phyloP scores from a whole-genome alignment of 257 asterid genomes.

The Solanum bulbocastanum region DNA sequence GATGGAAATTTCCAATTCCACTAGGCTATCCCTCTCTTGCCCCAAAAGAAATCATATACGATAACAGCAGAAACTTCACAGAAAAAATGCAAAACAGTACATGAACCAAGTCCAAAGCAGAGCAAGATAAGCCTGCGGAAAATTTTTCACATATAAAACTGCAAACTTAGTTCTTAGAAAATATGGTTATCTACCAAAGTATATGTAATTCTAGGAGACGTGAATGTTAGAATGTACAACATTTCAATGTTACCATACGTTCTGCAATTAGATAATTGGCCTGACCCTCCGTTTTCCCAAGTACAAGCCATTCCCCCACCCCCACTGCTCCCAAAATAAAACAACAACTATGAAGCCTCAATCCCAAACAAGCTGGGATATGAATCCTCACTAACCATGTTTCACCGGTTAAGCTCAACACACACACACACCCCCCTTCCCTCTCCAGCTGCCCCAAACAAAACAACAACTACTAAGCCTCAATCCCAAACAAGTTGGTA shows the following conservation, averaged over 20 bases:
- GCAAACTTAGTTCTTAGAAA: background rate
- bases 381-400: background rate
- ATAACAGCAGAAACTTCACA: background rate
- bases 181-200: background rate
- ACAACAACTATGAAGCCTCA: background rate
- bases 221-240: background rate
- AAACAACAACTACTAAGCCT: background rate
- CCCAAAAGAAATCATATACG: background rate
- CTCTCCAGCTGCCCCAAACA: background rate
- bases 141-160: background rate
- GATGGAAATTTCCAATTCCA: background rate
- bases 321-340: background rate
- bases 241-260: background rate
- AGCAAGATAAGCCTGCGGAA: background rate
- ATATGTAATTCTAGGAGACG: background rate
- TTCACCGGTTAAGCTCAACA: background rate
- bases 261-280: background rate
- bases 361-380: background rate
- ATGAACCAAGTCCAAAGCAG: background rate
- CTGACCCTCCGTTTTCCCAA: background rate
- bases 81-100: background rate
- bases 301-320: background rate
- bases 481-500: background rate
- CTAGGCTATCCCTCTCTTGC: background rate
- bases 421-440: background rate